Base-by-base conservation (phyloP, 495 filamentous ascomycete genomes). In the Penicillium turbatum region DNA sequence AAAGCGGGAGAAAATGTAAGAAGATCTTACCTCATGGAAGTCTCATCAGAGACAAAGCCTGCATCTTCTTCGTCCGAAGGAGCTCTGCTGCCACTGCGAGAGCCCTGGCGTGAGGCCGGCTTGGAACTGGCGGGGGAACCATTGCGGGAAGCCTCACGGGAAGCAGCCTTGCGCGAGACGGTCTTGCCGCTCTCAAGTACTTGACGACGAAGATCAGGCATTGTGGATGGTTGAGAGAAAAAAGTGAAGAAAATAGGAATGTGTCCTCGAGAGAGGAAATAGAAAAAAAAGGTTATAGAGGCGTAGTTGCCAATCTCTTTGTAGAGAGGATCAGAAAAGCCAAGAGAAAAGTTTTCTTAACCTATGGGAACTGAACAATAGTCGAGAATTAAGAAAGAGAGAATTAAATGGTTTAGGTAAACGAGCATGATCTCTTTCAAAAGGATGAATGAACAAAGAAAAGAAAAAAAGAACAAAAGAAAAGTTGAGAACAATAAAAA, bases 181-280 rank as follows among this genome's bases (percentile, higher is more conserved):
- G 92, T 98, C 77, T 98, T 98, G 66, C 85, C 84, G 73, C 86
- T 88, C 75, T 92, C 88, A 10, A 76, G 61, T 31, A 88, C 90
- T 67, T 88, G 88, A 65, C 92, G 85, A 61, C 89, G 82, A 48
- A 97, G 81, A 62, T 78, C 74, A 17, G 72, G 74, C 74, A 77
- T 77, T 50, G 13, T 69, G 53, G 26, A 53, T 21, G 32, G 30
- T 9, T 26, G 59, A 54, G 49, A 51, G 24, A 48, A 44, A 53
- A 55, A 19, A 47, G 30, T 24, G 47, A 55, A 27, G 51, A 48
- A 21, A 55, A 48, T 51, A 43, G 30, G 27, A 42, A 27, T 41
- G 27, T 30, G 15, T 26, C 12, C 21, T 31, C 6, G 3, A 26
- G 29, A 36, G 17, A 46, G 8, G n/a, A 53, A 43, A 35, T 35